Percentiles rank a stretch among this genome's conserved stretches.
These are phyloP conservation scores for Nicotiana otophora DNA, from an alignment of 257 asterid genomes.

Conservation along the genomic window DNA sequence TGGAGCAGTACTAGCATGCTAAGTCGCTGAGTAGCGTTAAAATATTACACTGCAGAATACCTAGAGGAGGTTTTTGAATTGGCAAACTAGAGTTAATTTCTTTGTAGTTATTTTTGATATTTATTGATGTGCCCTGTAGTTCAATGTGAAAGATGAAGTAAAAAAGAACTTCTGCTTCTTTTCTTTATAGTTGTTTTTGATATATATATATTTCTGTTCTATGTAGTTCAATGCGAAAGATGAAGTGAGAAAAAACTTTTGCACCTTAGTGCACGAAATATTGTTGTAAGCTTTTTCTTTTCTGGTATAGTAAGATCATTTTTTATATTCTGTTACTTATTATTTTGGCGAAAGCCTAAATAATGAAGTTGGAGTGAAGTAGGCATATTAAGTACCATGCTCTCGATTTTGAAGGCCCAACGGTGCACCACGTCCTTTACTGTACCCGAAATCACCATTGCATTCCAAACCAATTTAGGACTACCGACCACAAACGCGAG, in stretches of 20 bases:
- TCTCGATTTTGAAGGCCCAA: background rate
- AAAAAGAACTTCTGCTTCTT: background rate
- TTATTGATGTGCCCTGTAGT: background rate
- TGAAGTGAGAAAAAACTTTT: background rate
- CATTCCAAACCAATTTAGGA: background rate
- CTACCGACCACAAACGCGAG: background rate
- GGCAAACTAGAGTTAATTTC: background rate
- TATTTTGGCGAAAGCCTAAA: background rate
- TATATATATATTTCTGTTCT: background rate
- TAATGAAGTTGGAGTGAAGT: background rate
- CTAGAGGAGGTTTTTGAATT: background rate
- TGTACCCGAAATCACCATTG: background rate
- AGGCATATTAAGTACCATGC: background rate
- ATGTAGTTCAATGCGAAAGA: background rate
- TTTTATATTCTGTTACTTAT: background rate
- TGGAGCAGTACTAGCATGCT: background rate
- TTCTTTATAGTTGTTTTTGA: background rate
- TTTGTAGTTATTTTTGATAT: background rate
- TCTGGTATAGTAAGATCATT: background rate
- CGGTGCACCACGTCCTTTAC: background rate
- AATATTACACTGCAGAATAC: background rate
- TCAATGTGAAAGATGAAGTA: constrained; percentile 5
- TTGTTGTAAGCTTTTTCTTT: background rate
- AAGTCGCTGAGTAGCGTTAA: background rate
- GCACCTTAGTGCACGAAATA: background rate